These are phyloP conservation scores for Gastrolobium villosum DNA, from an alignment of 306 rosid species.

Conservation along the genomic window DNA sequence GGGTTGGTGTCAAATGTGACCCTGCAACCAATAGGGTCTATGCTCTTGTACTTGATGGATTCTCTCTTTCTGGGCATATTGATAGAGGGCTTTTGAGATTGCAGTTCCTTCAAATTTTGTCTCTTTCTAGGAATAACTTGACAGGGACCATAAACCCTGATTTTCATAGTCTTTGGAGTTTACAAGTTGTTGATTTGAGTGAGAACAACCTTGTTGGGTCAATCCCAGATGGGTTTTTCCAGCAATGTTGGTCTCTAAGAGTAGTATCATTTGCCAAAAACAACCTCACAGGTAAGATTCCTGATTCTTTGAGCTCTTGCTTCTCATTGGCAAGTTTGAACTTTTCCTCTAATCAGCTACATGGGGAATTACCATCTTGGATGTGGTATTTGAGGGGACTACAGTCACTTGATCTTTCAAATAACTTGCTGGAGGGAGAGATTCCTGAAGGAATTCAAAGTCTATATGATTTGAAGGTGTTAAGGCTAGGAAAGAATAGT, in stretches of 20 bases:
- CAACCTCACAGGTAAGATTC: slow-evolving; percentile 76
- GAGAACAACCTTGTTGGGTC: slow-evolving; percentile 72
- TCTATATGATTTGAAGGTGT: slow-evolving; percentile 68
- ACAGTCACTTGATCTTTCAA: slow-evolving; percentile 78
- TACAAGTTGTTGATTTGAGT: slow-evolving; percentile 81
- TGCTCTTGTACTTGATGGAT: slow-evolving; percentile 76
- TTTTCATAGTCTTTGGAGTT: slow-evolving; percentile 64
- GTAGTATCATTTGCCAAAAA: slow-evolving; percentile 74
- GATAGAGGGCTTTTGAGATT: slow-evolving; percentile 77
- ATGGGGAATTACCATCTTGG: slow-evolving; percentile 74
- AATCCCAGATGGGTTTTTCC: slow-evolving; percentile 72
- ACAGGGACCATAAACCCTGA: slow-evolving; percentile 80
- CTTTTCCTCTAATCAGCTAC: slow-evolving; percentile 72
- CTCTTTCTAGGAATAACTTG: slow-evolving; percentile 84
- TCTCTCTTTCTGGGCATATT: slow-evolving; percentile 87
- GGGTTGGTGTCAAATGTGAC: slow-evolving; percentile 87
- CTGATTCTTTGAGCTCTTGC: slow-evolving; percentile 81
- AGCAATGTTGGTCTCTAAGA: slow-evolving; percentile 84
- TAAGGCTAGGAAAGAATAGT: slow-evolving; percentile 66
- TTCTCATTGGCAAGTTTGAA: slow-evolving; percentile 64
- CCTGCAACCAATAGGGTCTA: slow-evolving; percentile 70
- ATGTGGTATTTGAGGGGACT: slow-evolving; percentile 83
- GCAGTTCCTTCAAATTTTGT: slow-evolving; percentile 71
- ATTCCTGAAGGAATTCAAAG: slow-evolving; percentile 73
- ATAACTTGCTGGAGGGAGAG: slow-evolving; percentile 78